Evolutionary conservation across 768 basidiomycete species (phyloP), one percentile per base, ranked within the genome.

Genomic region (Naematelia aurantialba): DNA sequence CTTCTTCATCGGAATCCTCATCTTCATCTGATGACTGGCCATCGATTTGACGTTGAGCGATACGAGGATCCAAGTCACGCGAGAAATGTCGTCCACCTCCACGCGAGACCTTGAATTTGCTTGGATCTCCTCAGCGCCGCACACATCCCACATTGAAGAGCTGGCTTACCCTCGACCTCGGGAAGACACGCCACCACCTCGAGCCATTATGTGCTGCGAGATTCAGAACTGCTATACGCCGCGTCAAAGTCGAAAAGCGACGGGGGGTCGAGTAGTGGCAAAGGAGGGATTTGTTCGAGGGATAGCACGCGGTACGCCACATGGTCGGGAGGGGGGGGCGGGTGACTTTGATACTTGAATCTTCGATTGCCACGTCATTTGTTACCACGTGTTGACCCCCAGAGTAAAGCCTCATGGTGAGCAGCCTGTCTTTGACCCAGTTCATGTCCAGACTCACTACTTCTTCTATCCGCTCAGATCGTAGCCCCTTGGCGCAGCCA

Each of bases 31-130:
- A 58, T 21, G 58, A 63, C 27, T 68, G 67, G 34, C 71, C 72
- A 14, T 61, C 60, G 61, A 65, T 26, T 34, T 58, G 51, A 26
- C 51, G 21, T 26, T 57, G 45, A 19, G 53, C 65, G 14, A 45
- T 45, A 8, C 72, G 57, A 24, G 68, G 64, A 45, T 69, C 64
- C n/a, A 70, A 60, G 55, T 74, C 58, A 85, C 89, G 89, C 14
- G 77, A 76, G 78, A 92, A 93, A 74, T 80, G 85, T 61, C 91
- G 84, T 52, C 91, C 91, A 34, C 91, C 91, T 66, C 91, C 91
- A 52, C 91, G 88, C 73, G 86, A 88, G 65, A 85, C 81, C 82
- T 91, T 91, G 80, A 83, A 89, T 78, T 87, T 89, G 61, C 89
- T 63, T 24, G 11, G 11, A 26, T 50, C 1, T 24, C 17, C 8